Base-by-base conservation (phyloP, 805 yeast genomes). In the Nakazawaea wickerhamii region DNA sequence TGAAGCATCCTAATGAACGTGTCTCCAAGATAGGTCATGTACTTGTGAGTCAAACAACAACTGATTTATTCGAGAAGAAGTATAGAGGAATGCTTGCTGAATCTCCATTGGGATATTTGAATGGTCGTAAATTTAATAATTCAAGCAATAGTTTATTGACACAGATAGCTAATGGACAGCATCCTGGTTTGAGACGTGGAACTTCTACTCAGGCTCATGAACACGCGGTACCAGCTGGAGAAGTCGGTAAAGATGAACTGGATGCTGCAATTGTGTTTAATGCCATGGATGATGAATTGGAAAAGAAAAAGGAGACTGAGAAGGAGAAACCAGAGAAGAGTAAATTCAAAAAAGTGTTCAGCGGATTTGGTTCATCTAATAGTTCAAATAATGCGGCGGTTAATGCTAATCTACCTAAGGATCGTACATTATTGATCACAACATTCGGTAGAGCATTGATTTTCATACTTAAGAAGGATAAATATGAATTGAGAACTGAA, bases 371-470 rank as follows among this genome's bases (percentile, higher is more conserved):
- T n/a, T n/a, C 25, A 15, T 30, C 31, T 35, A 41, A 15, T 57
- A 48, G 34, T 49, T 47, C 31, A 30, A 20, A 49, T 47, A 40
- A 36, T 10, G 4, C 33, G 21, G 15, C 14, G 15, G 44, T 4
- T 15, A 30, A 38, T 2, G 20, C 40, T 8, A 22, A 27, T 8
- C 17, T 44, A 14, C 61, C 32, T 5, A 34, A 41, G 54, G 22
- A 56, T 53, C 71, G 85, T 48, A 70, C 81, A 1, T 51, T 81
- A 45, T 49, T 83, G 11, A 63, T 81, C 0, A 84, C 90, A 2
- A 67, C 77, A 1, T 71, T 71, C 54, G 91, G 89, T 1, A 65
- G 90, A 37, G 77, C 75, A 1, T 58, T 84, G 45, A 54, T 83
- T 1, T 76, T 84, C 47, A 59, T 55, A 18, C 43, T 61, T 9